Conservation (phyloP, 1,284 basidiomycete genomes). For the Cutaneotrichosporon curvatum region DNA sequence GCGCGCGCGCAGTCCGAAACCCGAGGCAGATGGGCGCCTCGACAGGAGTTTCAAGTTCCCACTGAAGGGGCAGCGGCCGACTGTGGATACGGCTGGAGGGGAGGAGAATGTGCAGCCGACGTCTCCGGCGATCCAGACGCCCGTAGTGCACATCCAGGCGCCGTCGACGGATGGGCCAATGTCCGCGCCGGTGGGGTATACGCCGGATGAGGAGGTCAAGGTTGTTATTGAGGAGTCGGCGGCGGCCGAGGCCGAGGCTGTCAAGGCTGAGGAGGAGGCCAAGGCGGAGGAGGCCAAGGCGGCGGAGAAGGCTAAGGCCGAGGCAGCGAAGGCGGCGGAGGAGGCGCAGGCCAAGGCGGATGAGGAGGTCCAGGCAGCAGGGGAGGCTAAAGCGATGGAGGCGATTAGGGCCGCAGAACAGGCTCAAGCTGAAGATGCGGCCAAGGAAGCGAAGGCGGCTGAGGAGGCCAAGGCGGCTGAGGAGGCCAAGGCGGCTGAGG, state of each 20-base stretch:
- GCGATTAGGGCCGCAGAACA: too few species aligned
- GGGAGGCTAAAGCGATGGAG: not conserved
- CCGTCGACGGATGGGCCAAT: slow-evolving; percentile 17
- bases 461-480: not conserved
- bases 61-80: not conserved
- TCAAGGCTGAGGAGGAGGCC: not conserved
- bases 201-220: slow-evolving; percentile 6
- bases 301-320: not conserved
- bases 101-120: not conserved
- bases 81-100: not conserved
- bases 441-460: slow-evolving; percentile 1
- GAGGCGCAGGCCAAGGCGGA: not conserved
- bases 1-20: slow-evolving; percentile 39
- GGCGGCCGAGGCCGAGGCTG: slow-evolving; percentile 4
- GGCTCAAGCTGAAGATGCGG: not conserved
- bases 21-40: slow-evolving; percentile 43
- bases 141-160: slow-evolving; percentile 17
- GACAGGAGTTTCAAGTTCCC: slow-evolving; percentile 46
- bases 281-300: slow-evolving; percentile 2
- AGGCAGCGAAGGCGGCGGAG: not conserved
- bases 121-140: slow-evolving; percentile 7
- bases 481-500: too few species aligned
- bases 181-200: slow-evolving; percentile 14
- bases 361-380: not conserved
- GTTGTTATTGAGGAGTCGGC: too few species aligned